Evolutionary conservation across 345 rosid genomes (phyloP).

Genomic region (Lepidium sativum): DNA sequence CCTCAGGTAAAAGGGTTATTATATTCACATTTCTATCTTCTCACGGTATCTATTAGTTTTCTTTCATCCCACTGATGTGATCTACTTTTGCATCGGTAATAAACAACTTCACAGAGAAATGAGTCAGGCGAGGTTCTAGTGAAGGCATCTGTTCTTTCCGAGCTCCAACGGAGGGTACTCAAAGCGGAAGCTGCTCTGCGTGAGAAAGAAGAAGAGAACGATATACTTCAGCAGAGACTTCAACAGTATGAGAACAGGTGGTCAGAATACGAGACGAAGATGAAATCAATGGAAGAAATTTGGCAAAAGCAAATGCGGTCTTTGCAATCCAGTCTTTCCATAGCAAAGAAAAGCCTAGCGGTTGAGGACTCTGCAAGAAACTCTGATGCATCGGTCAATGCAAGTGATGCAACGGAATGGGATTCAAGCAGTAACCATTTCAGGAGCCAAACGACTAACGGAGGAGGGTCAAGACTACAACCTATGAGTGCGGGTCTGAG

Average conservation of each 20-base stretch:
- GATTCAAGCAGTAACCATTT: slow-evolving; percentile 46
- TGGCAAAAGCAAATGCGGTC: slow-evolving; percentile 99
- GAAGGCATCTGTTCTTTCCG: slow-evolving; percentile 84
- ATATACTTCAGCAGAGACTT: slow-evolving; percentile 84
- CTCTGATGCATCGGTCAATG: slow-evolving; percentile 86
- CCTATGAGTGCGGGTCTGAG: slow-evolving; percentile 86
- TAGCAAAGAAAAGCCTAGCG: slow-evolving; percentile 93
- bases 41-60: not conserved
- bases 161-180: slow-evolving; percentile 84
- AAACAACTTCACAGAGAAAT: slow-evolving; percentile 36
- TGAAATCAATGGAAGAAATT: slow-evolving; percentile 99
- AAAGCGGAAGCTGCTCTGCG: slow-evolving; percentile 81
- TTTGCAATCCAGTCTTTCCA: slow-evolving; percentile 87
- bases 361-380: slow-evolving; percentile 74
- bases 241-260: slow-evolving; percentile 95
- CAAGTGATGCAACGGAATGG: slow-evolving; percentile 78
- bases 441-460: slow-evolving; percentile 61
- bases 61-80: not conserved
- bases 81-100: not conserved
- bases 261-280: slow-evolving; percentile 90
- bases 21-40: not conserved
- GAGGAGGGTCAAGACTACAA: slow-evolving; percentile 41
- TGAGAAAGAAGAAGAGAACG: slow-evolving; percentile 95
- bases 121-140: slow-evolving; percentile 77
- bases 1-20: slow-evolving; percentile 37